Conservation (phyloP, 2,329 filamentous ascomycete species). For the Nemania diffusa region DNA sequence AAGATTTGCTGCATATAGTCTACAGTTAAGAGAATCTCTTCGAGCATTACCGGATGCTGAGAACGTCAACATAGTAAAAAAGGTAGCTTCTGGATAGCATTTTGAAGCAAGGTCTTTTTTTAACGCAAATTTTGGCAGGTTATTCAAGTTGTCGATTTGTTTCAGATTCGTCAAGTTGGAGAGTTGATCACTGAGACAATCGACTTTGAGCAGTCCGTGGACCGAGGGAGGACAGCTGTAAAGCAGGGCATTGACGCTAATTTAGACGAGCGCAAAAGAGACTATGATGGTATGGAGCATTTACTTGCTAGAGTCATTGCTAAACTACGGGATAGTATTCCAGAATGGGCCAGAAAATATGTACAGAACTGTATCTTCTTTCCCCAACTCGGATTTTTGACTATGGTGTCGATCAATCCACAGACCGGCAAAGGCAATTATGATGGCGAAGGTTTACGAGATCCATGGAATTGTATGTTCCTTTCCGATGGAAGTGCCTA, state of each 20-base stretch:
- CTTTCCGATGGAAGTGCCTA: constrained; percentile 76
- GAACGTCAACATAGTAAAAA: constrained; percentile 62
- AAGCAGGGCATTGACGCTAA: constrained; percentile 75
- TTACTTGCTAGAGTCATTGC: constrained; percentile 75
- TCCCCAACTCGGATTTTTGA: constrained; percentile 90
- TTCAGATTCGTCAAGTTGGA: constrained; percentile 70
- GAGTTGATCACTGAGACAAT: constrained; percentile 77
- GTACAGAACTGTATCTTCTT: constrained; percentile 85
- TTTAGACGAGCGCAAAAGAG: constrained; percentile 81
- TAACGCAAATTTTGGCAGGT: constrained; percentile 32
- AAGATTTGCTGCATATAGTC: constrained; percentile 75
- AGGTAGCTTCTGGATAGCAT: constrained; percentile 53
- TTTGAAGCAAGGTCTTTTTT: not conserved
- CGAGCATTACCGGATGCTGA: constrained; percentile 66
- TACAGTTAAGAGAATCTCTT: constrained; percentile 75
- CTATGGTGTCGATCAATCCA: constrained; percentile 73
- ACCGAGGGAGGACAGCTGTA: constrained; percentile 78
- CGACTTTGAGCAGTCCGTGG: constrained; percentile 81
- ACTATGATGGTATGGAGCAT: constrained; percentile 79
- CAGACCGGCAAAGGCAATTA: constrained; percentile 69
- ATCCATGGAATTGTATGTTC: constrained; percentile 83
- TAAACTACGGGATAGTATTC: constrained; percentile 71
- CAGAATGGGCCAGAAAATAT: constrained; percentile 64
- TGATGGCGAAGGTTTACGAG: constrained; percentile 66
- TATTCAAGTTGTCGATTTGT: constrained; percentile 64